Base-by-base conservation (phyloP, 768 basidiomycete genomes). In the Cystofilobasidium ferigula region DNA sequence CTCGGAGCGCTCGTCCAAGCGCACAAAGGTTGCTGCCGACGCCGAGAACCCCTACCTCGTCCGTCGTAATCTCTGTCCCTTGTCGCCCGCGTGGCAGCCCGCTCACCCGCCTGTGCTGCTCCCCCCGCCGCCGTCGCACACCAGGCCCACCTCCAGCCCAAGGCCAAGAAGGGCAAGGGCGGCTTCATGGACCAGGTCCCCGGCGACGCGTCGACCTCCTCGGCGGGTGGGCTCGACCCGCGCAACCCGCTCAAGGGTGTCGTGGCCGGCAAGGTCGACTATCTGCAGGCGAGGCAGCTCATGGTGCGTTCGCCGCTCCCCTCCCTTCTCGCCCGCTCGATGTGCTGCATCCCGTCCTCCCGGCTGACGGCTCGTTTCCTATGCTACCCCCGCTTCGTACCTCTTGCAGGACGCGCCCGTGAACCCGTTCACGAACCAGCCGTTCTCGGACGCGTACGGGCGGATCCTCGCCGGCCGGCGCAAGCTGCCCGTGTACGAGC, bases 361-460 rank as follows among this genome's bases (percentile, higher is more conserved):
- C 10, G n/a, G 3, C 18, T 16, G 47, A 30, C 26, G 36, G 51
- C 14, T 40, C 34, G 26, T 45, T 20, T 14, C 60, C 57, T 65
- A 47, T 47, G 16, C 22, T 40, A 28, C 9, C 58, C 8, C 43
- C 43, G 24, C 7, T 58, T n/a, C 12, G 51, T 53, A 13, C 10
- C n/a, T n/a, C n/a, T n/a, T 6, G 5, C n/a, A 92, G 90, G 84
- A 87, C 71, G 81, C 86, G 68, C 82, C 87, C 45, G 68, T 86
- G 45, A 97, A 98, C 72, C 87, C 94, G 0, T 98, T 97, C 78
- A 95, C 88, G 6, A 86, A 86, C 36, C 76, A 74, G 67, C 87
- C 89, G 0, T 86, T 86, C 74, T 83, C 89, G 0, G 73, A 82
- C 3, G 82, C 86, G 69, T 98, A 95, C 79, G 84, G 79, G 76